Conservation (phyloP, 169 alveolate genomes). For the Besnoitia besnoiti region DNA sequence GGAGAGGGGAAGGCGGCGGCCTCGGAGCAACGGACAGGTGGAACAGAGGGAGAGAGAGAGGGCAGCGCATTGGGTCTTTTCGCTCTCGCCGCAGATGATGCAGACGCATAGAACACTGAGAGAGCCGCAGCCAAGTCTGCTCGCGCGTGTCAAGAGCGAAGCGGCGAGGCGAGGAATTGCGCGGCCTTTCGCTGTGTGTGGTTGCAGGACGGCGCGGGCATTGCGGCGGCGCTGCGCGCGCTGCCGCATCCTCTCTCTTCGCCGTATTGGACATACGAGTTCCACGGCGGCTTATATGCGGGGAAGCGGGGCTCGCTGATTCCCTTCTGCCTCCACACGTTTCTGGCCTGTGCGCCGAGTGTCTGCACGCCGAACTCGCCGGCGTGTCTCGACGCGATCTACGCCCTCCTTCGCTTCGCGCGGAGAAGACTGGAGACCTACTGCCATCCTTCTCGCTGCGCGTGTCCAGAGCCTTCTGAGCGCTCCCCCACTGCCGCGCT, state of each 20-base stretch:
- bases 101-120: no score
- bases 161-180: no score
- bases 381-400: not conserved
- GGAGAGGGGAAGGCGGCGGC: no score
- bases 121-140: no score
- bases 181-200: no score
- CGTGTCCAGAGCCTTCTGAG: not conserved
- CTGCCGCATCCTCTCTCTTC: constrained; percentile 9
- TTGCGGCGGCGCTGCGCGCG: not conserved
- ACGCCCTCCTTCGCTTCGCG: not conserved
- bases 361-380: constrained; percentile 1
- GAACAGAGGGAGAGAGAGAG: no score
- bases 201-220: constrained; percentile 1
- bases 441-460: not conserved
- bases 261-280: not conserved
- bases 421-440: not conserved
- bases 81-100: no score
- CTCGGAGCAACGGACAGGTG: no score
- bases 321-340: constrained; percentile 15
- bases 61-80: not conserved
- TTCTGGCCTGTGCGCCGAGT: not conserved
- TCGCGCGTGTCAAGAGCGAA: no score
- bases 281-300: not conserved
- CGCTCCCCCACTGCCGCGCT: not conserved
- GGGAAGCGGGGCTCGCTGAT: not conserved